Evolutionary conservation across 495 filamentous ascomycete genomes (phyloP).

Genomic region (Hypoxylon subgilvum): DNA sequence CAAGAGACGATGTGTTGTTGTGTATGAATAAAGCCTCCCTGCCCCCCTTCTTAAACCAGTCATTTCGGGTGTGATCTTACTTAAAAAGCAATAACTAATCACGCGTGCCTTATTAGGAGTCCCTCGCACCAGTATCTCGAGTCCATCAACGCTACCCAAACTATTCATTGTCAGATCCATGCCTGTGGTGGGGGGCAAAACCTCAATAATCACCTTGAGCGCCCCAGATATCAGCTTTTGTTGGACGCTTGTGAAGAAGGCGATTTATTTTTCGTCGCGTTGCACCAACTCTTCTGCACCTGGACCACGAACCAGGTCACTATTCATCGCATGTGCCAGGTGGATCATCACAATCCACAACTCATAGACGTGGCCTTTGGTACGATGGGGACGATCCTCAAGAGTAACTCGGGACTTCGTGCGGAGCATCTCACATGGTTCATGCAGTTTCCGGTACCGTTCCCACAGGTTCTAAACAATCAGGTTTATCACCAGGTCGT

Average conservation of each 20-base stretch:
- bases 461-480: constrained; percentile 36
- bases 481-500: constrained; percentile 20
- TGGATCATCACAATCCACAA: constrained; percentile 8
- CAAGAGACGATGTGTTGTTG: constrained; percentile 33
- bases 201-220: constrained; percentile 45
- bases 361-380: constrained; percentile 46
- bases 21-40: constrained; percentile 27
- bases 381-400: constrained; percentile 47
- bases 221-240: constrained; percentile 62
- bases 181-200: constrained; percentile 10
- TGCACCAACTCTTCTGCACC: constrained; percentile 73
- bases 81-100: constrained; percentile 1
- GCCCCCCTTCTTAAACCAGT: not conserved
- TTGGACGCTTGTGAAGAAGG: constrained; percentile 58
- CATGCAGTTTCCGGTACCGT: constrained; percentile 55
- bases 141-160: not conserved
- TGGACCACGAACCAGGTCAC: constrained; percentile 41
- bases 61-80: not conserved
- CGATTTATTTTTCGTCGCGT: constrained; percentile 67
- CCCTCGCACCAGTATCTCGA: constrained; percentile 17
- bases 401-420: constrained; percentile 46
- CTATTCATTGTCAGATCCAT: constrained; percentile 1
- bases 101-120: constrained; percentile 6
- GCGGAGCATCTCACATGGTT: constrained; percentile 57
- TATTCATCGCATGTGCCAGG: constrained; percentile 21